These are phyloP conservation scores for Penicillium hordei DNA, from an alignment of 2,329 filamentous ascomycete genomes.

Conservation along the genomic window DNA sequence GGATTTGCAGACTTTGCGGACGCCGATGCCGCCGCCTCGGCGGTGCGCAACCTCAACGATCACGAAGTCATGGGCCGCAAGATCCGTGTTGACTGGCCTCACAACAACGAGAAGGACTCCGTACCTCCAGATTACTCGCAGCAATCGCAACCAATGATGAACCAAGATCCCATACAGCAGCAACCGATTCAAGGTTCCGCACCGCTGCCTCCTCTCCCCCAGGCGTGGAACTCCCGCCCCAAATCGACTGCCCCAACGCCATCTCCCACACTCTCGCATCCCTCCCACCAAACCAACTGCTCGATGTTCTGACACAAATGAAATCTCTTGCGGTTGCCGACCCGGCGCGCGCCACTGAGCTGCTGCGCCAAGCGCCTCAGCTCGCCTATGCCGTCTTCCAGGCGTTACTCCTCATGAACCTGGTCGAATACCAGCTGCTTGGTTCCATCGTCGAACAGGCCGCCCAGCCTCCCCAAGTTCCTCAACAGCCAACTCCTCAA, in stretches of 20 bases:
- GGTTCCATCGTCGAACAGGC: slow-evolving; percentile 72
- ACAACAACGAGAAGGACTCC: slow-evolving; percentile 77
- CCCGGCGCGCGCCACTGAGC: slow-evolving; percentile 77
- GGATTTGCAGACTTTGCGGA: slow-evolving; percentile 96
- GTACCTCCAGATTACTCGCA: slow-evolving; percentile 53
- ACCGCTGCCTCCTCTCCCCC: slow-evolving; percentile 73
- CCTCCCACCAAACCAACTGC: slow-evolving; percentile 80
- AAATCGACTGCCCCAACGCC: slow-evolving; percentile 80
- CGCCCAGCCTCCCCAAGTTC: slow-evolving; percentile 43
- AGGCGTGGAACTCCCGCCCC: slow-evolving; percentile 78
- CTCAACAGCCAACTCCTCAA: slow-evolving; percentile 39
- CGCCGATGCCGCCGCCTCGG: slow-evolving; percentile 85
- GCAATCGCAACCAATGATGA: slow-evolving; percentile 33
- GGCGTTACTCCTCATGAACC: slow-evolving; percentile 84
- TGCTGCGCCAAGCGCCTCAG: slow-evolving; percentile 86
- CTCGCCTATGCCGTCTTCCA: slow-evolving; percentile 95
- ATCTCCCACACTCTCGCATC: slow-evolving; percentile 89
- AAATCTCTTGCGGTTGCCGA: slow-evolving; percentile 83
- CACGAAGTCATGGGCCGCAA: slow-evolving; percentile 94
- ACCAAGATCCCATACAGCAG: slow-evolving; percentile 40
- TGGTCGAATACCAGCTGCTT: slow-evolving; percentile 82
- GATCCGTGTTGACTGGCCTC: slow-evolving; percentile 91
- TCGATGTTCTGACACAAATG: slow-evolving; percentile 93
- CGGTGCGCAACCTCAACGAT: slow-evolving; percentile 92
- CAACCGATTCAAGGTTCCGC: slow-evolving; percentile 47